Conservation (phyloP, 2,329 filamentous ascomycete species). For the Neonectria coccinea region DNA sequence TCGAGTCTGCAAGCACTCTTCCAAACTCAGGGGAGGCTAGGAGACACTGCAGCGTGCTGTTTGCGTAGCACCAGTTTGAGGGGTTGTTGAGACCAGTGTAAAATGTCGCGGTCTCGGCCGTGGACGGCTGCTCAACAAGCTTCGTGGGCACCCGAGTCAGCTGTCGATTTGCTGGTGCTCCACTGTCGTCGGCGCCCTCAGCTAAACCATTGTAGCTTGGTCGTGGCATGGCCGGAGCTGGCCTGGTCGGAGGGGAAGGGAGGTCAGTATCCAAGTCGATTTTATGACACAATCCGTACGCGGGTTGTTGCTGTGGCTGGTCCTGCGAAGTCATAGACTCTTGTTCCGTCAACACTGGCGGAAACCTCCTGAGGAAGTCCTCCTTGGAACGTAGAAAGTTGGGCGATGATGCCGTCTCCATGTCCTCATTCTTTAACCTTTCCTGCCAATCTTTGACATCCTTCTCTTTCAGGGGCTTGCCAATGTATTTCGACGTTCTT, state of each 20-base stretch:
- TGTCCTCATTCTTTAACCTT: constrained; percentile 74
- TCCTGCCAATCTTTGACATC: constrained; percentile 87
- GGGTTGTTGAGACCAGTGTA: constrained; percentile 81
- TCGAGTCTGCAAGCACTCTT: constrained; percentile 68
- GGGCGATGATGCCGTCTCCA: constrained; percentile 60
- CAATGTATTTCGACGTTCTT: constrained; percentile 59
- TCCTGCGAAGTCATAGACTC: constrained; percentile 68
- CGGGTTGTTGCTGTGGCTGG: constrained; percentile 39
- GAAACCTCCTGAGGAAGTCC: constrained; percentile 86
- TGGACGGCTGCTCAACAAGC: constrained; percentile 61
- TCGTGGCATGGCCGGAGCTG: constrained; percentile 74
- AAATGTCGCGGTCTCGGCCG: constrained; percentile 40
- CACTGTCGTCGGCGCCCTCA: constrained; percentile 54
- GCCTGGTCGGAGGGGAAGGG: constrained; percentile 70
- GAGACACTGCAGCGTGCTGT: constrained; percentile 87
- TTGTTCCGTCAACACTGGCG: constrained; percentile 72
- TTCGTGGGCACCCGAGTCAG: constrained; percentile 53
- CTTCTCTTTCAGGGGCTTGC: constrained; percentile 79
- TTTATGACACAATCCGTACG: constrained; percentile 48
- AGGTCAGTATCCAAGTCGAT: constrained; percentile 61
- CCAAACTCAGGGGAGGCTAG: constrained; percentile 79
- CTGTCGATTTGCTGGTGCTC: constrained; percentile 53
- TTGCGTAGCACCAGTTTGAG: constrained; percentile 89
- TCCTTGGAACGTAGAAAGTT: constrained; percentile 78
- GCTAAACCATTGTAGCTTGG: constrained; percentile 84